A percentile compares a stretch with the other conserved stretches of the same genome.
Conservation (phyloP, 805 yeast species). For the Vanderwaltozyma polyspora region DNA sequence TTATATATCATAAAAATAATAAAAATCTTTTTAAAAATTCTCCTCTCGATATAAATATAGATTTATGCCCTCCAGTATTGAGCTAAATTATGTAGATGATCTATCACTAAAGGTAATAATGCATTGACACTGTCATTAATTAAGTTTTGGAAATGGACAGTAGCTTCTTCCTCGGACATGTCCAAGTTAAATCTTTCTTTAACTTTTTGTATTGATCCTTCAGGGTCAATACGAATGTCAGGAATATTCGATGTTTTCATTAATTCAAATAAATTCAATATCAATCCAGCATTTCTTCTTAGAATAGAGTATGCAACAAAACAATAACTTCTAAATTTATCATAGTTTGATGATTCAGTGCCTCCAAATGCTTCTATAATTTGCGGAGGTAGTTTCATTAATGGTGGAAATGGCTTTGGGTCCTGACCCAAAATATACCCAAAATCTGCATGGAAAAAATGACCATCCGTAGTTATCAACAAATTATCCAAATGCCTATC, state of each 20-base stretch:
- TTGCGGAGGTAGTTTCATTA: constrained; percentile 95
- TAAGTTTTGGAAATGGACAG: constrained; percentile 83
- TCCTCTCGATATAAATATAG: too few relatives aligned
- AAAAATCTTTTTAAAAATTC: too few relatives aligned
- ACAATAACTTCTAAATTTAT: constrained; percentile 82
- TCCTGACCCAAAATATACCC: constrained; percentile 95
- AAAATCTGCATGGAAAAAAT: constrained; percentile 94
- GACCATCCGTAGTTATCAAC: constrained; percentile 69
- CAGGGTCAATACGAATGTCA: constrained; percentile 73
- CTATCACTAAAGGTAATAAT: constrained; percentile 87
- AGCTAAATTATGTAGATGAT: constrained; percentile 86
- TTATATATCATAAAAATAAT: too few relatives aligned
- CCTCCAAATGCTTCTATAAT: constrained; percentile 98
- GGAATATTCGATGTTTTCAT: constrained; percentile 93
- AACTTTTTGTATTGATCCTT: constrained; percentile 78
- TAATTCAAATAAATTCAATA: constrained; percentile 79
- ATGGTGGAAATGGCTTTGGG: constrained; percentile 97
- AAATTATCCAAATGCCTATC: constrained; percentile 92
- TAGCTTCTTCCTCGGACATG: constrained; percentile 92
- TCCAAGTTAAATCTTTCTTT: constrained; percentile 90
- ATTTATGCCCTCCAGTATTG: constrained; percentile 88
- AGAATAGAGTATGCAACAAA: constrained; percentile 87
- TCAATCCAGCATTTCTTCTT: constrained; percentile 80
- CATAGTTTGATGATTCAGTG: constrained; percentile 69
- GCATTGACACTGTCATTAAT: constrained; percentile 94